These are phyloP conservation scores for Scenedesmus sp. DNA, from an alignment of 163 green algal genomes.

Conservation along the genomic window DNA sequence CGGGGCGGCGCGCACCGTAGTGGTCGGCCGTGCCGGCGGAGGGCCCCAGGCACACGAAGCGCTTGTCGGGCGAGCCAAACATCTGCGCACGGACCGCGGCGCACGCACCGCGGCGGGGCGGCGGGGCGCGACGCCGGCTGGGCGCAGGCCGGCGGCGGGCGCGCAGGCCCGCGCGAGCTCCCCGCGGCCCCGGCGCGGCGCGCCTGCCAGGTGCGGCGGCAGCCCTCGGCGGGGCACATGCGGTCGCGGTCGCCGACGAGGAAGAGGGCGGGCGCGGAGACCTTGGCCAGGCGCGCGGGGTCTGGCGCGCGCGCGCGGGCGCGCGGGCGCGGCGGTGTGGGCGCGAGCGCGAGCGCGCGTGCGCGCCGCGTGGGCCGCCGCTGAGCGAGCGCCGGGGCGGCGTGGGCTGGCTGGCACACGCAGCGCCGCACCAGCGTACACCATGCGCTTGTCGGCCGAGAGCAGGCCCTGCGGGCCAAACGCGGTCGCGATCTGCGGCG, in stretches of 20 bases:
- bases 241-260: constrained; percentile 45
- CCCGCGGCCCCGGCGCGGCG: background rate
- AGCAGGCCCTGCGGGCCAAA: constrained; percentile 45
- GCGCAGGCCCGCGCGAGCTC: no score
- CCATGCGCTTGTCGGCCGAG: constrained; percentile 41
- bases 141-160: no score
- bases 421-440: constrained; percentile 40
- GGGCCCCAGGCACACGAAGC: constrained; percentile 44
- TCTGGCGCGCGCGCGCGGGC: no score
- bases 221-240: constrained; percentile 47
- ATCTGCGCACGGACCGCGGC: constrained; percentile 9
- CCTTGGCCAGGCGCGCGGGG: constrained; percentile 36
- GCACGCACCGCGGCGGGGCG: no score
- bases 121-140: no score
- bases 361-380: no score
- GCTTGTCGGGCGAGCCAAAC: constrained; percentile 42
- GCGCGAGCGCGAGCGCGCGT: no score
- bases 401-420: no score
- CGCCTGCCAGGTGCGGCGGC: constrained; percentile 38
- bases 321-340: no score
- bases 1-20: constrained; percentile 31
- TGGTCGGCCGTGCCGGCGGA: constrained; percentile 24
- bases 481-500: constrained; percentile 38
- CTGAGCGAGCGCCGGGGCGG: no score
- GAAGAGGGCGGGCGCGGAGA: constrained; percentile 53